Percentiles rank a stretch among this genome's conserved stretches.
These are phyloP conservation scores for Botrytis medusae DNA, from an alignment of 2,329 filamentous ascomycete species.

Conservation along the genomic window DNA sequence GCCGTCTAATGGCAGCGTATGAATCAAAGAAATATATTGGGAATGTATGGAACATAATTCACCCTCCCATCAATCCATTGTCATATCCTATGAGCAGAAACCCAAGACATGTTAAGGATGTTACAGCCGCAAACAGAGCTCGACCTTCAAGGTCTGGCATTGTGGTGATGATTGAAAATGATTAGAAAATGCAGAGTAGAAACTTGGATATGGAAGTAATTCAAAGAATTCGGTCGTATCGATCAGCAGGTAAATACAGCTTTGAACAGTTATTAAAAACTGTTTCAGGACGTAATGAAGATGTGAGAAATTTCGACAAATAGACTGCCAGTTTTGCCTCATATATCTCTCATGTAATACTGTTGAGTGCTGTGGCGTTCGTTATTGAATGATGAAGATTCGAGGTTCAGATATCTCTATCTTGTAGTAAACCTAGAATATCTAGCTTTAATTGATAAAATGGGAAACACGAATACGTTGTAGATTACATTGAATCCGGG, in stretches of 20 bases:
- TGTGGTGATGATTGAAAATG: too few relatives aligned
- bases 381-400: background rate
- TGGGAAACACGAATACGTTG: background rate
- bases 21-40: background rate
- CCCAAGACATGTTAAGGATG: slow-evolving; percentile 47
- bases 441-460: background rate
- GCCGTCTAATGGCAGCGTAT: slow-evolving; percentile 3
- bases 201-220: background rate
- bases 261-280: too few relatives aligned
- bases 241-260: background rate
- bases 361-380: background rate
- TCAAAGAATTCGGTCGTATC: too few relatives aligned
- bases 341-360: background rate
- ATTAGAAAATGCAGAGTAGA: background rate
- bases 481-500: background rate
- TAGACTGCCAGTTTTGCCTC: too few relatives aligned
- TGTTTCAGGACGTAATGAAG: too few relatives aligned
- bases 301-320: background rate
- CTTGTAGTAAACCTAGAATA: background rate
- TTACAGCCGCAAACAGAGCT: slow-evolving; percentile 45
- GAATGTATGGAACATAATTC: slow-evolving; percentile 24
- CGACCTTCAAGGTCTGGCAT: slow-evolving; percentile 24
- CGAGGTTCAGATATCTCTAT: background rate
- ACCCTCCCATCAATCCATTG: slow-evolving; percentile 48
- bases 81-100: slow-evolving; percentile 52